phyloP scores from a whole-genome alignment of 495 filamentous ascomycete species.

The Neurospora africana region DNA sequence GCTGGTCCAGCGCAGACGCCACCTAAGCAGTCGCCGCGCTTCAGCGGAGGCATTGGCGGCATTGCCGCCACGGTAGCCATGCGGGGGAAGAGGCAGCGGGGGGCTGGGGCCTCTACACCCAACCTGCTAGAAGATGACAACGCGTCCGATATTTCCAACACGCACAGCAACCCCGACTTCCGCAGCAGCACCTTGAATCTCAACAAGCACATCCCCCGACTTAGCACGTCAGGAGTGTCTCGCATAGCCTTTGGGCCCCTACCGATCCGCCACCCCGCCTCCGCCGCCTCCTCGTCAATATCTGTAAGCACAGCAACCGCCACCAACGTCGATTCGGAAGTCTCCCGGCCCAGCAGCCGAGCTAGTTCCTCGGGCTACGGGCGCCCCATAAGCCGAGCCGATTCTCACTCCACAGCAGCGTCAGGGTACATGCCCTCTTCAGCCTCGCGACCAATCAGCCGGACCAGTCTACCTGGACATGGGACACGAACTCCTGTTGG shows the following conservation, averaged over 20 bases:
- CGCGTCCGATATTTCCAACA: conserved; percentile 17
- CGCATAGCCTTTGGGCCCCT: conserved; percentile 43
- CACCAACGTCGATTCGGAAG: conserved; percentile 23
- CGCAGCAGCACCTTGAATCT: conserved; percentile 27
- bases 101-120: conserved; percentile 49
- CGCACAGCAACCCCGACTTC: conserved; percentile 19
- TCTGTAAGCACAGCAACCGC: background rate
- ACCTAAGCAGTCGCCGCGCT: conserved; percentile 67
- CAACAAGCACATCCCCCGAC: conserved; percentile 38
- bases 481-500: conserved; percentile 56
- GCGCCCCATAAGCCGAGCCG: conserved; percentile 38
- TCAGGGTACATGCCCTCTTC: conserved; percentile 39
- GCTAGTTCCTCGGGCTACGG: conserved; percentile 45
- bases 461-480: conserved; percentile 40
- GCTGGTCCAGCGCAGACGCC: conserved; percentile 61
- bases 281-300: background rate
- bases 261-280: conserved; percentile 34
- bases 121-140: conserved; percentile 37
- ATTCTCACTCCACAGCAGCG: conserved; percentile 18
- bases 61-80: conserved; percentile 71
- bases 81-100: conserved; percentile 57
- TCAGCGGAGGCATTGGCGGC: conserved; percentile 41
- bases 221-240: conserved; percentile 41
- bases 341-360: conserved; percentile 50
- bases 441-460: conserved; percentile 50